phyloP scores from a whole-genome alignment of 148 eudicot genomes.

The Linanthus parryae region DNA sequence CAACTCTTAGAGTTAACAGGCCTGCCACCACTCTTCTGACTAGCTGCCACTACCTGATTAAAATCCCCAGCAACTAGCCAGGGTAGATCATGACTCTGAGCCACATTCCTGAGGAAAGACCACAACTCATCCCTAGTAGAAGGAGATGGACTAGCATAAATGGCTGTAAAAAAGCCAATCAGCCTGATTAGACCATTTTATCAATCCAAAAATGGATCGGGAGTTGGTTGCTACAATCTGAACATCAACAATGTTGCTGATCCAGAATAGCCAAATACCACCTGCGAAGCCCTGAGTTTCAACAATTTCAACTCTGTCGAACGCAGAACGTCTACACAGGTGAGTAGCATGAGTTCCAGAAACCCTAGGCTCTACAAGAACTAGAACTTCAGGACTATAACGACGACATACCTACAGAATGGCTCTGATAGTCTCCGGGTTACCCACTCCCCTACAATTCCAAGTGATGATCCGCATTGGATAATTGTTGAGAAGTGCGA shows the following conservation, averaged over 20 bases:
- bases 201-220: not conserved
- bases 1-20: not conserved
- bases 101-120: too few species aligned
- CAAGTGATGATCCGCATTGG: too few species aligned
- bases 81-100: not conserved
- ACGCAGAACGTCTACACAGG: not conserved
- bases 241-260: not conserved
- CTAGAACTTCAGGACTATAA: not conserved
- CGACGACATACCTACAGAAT: too few species aligned
- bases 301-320: not conserved
- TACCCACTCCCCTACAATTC: too few species aligned
- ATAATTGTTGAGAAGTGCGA: too few species aligned
- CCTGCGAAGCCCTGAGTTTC: not conserved
- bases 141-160: constrained; percentile 1
- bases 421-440: too few species aligned
- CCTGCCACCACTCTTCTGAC: not conserved
- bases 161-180: not conserved
- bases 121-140: not conserved
- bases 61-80: not conserved
- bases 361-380: not conserved
- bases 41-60: not conserved
- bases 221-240: not conserved
- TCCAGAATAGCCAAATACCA: constrained; percentile 5
- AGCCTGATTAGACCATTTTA: not conserved
- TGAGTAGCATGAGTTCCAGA: not conserved